A percentile compares a stretch with the other conserved stretches of the same genome.
Evolutionary conservation across 2,329 filamentous ascomycete species (phyloP).

Genomic region (Sarocladium kiliense): DNA sequence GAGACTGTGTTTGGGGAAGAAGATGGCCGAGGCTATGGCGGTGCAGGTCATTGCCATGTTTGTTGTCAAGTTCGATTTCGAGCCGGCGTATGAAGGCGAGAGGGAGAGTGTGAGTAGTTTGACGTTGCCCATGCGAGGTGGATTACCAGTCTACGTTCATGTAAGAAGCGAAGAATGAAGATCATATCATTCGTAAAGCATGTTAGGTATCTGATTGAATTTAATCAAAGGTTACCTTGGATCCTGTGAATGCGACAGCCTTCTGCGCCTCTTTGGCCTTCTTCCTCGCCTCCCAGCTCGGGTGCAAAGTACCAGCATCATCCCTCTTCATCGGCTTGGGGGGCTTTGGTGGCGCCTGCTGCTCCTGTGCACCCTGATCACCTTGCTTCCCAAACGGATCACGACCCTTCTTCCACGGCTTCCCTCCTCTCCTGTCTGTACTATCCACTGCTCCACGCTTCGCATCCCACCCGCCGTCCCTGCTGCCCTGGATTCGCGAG

Average conservation of each 20-base stretch:
- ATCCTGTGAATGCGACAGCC: constrained; percentile 47
- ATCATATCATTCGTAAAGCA: neutral
- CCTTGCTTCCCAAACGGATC: neutral
- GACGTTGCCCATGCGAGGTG: constrained; percentile 59
- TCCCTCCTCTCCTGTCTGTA: constrained; percentile 28
- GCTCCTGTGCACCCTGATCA: constrained; percentile 15
- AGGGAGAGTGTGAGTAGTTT: constrained; percentile 55
- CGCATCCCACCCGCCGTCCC: constrained; percentile 51
- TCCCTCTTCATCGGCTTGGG: constrained; percentile 34
- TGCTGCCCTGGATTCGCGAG: constrained; percentile 29
- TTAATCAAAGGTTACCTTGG: constrained; percentile 55
- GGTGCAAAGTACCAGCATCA: constrained; percentile 53
- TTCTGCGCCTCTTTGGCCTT: constrained; percentile 53
- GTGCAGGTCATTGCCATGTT: constrained; percentile 50
- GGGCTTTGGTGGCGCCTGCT: constrained; percentile 14
- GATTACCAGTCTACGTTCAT: constrained; percentile 37
- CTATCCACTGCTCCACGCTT: constrained; percentile 48
- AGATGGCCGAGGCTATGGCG: constrained; percentile 56
- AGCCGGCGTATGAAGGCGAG: constrained; percentile 35
- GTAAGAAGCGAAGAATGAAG: neutral
- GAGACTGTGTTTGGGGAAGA: constrained; percentile 57
- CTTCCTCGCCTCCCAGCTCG: constrained; percentile 60
- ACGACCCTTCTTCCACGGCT: constrained; percentile 48
- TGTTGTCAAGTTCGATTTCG: constrained; percentile 45
- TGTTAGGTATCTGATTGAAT: neutral